Conservation (phyloP, 2,329 filamentous ascomycete genomes). For the Colletotrichum melonis region DNA sequence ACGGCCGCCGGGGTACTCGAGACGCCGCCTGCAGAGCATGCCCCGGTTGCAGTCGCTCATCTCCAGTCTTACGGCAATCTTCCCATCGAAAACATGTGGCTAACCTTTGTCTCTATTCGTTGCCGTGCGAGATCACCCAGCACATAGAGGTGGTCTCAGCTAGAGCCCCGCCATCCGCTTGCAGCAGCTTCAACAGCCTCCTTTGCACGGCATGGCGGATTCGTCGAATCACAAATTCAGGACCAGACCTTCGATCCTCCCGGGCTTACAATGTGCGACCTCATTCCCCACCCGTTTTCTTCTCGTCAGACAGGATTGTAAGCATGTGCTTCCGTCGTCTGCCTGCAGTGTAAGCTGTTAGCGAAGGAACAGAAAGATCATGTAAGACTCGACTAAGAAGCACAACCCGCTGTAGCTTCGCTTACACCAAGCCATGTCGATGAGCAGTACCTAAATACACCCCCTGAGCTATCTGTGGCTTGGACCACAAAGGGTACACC, state of each 20-base stretch:
- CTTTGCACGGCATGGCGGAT: slow-evolving; percentile 19
- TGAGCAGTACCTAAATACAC: slow-evolving; percentile 12
- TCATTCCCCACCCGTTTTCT: slow-evolving; percentile 1
- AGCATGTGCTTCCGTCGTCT: slow-evolving; percentile 10
- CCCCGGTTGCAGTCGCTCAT: slow-evolving; percentile 25
- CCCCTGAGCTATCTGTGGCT: slow-evolving; percentile 24
- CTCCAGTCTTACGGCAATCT: slow-evolving; percentile 9
- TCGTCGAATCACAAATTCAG: slow-evolving; percentile 26
- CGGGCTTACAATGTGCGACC: slow-evolving; percentile 18
- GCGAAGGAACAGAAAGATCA: neutral
- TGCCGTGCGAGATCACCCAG: slow-evolving; percentile 27
- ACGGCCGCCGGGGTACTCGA: neutral
- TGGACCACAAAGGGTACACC: neutral
- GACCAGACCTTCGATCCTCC: slow-evolving; percentile 8
- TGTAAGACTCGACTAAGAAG: slow-evolving; percentile 7
- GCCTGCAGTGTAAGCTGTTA: neutral
- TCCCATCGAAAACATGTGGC: slow-evolving; percentile 27
- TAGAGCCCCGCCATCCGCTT: slow-evolving; percentile 21
- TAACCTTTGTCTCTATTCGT: slow-evolving; percentile 27
- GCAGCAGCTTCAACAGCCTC: slow-evolving; percentile 22
- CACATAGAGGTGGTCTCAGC: slow-evolving; percentile 21
- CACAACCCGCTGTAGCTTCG: neutral
- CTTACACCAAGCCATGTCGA: neutral
- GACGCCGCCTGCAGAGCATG: slow-evolving; percentile 1
- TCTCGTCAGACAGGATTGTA: slow-evolving; percentile 22